Percentiles rank a stretch among this genome's conserved stretches.
These are phyloP conservation scores for Gardenia jasminoides DNA, from an alignment of 257 asterid genomes.

Conservation along the genomic window DNA sequence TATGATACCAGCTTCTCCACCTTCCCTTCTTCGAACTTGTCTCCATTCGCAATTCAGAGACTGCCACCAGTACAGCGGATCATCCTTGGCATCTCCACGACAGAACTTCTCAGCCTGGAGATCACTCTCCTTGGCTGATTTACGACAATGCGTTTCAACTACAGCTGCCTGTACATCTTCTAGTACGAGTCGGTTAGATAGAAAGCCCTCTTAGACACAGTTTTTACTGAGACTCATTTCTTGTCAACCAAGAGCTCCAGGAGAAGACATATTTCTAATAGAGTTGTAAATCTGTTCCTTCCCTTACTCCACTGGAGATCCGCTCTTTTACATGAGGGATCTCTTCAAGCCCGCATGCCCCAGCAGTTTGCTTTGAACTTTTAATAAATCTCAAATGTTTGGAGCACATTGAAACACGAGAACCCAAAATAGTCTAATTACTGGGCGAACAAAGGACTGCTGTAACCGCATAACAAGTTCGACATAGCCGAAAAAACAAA, in stretches of 20 bases:
- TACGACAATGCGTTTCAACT: slow-evolving; percentile 41
- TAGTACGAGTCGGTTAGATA: slow-evolving; percentile 9
- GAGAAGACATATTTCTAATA: background rate
- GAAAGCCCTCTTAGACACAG: slow-evolving; percentile 20
- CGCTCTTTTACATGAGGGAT: background rate
- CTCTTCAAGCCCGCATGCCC: background rate
- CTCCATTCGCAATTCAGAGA: slow-evolving; percentile 16
- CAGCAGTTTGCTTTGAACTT: background rate
- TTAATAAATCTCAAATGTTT: background rate
- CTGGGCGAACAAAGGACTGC: background rate
- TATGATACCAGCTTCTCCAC: background rate
- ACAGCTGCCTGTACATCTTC: slow-evolving; percentile 19
- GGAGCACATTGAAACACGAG: background rate
- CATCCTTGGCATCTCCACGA: slow-evolving; percentile 19
- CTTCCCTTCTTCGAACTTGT: background rate
- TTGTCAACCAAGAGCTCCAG: background rate
- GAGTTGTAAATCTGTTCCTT: background rate
- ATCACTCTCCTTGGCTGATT: slow-evolving; percentile 66
- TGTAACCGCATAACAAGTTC: background rate
- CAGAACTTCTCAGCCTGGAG: slow-evolving; percentile 44
- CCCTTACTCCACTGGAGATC: background rate
- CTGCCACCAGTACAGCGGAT: slow-evolving; percentile 14
- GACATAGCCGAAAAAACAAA: background rate
- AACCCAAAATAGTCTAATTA: slow-evolving; percentile 4
- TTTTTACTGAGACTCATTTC: background rate